Evolutionary conservation across 164 flowering plant species (phyloP), one percentile per base, ranked within the genome.

Genomic region (Chimonanthus salicifolius): DNA sequence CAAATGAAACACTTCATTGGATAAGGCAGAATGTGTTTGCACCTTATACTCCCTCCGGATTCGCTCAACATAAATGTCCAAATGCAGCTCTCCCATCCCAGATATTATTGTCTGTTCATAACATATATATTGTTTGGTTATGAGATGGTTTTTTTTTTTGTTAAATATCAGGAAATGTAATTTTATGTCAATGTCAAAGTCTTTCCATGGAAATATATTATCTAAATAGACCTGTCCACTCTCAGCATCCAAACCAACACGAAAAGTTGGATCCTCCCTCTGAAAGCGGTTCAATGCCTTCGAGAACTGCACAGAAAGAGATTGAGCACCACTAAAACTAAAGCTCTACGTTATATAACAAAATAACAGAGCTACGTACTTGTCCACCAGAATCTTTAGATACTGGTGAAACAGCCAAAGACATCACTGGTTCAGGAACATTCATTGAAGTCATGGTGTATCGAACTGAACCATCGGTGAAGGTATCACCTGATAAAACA

Each of bases 401-500:
- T 67, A 91, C 97, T 47, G 99, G 94, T 69, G 90, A 85, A 79
- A 96, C 84, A 81, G 99, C 99, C 75, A 96, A 86, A n/a, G 99
- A 96, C 98, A 96, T 92, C 71, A 96, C 99, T 49, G 99, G 99
- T 76, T 96, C 99, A 70, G 99, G 99, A 69, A 96, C 99, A 83
- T 86, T 94, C 99, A 96, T 96, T 46, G 99, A 94, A 58, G 99
- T 96, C 99, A 96, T 94, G 58, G 98, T 96, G 84, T 96, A 96
- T 76, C 72, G 89, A 62, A 96, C 92, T 74, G 94, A 85, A 48
- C 98, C 99, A 78, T 94, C 91, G 8, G 99, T 96, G 80, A 96
- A 96, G 68, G 99, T 96, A 79, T 96, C 98, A 54, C 99, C 99
- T 96, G 84, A 72, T 18, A 48, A 77, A 77, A 13, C 33, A 33